Evolutionary conservation across 2,329 filamentous ascomycete species (phyloP).

Genomic region (Aspergillus transmontanensis): DNA sequence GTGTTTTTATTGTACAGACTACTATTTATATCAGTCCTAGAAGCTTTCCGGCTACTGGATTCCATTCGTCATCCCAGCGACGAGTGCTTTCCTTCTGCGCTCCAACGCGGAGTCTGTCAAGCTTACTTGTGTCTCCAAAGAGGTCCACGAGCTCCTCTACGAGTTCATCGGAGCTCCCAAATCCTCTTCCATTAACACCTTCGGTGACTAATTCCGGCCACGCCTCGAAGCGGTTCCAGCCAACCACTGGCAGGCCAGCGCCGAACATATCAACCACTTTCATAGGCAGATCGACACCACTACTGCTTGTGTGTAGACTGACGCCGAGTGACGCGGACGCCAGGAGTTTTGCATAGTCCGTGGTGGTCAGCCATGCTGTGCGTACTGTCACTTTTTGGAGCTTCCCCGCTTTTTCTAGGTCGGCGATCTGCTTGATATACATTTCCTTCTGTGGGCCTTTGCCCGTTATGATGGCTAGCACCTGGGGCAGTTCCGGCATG

Average conservation of each 20-base stretch:
- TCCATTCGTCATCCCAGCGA: constrained; percentile 93
- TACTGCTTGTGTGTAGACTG: constrained; percentile 89
- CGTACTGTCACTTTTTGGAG: constrained; percentile 71
- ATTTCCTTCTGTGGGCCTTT: constrained; percentile 82
- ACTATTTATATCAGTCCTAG: constrained; percentile 53
- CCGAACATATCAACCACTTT: constrained; percentile 99
- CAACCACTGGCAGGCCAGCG: constrained; percentile 84
- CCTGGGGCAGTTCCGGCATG: constrained; percentile 56
- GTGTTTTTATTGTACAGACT: background rate
- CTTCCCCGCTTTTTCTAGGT: constrained; percentile 62
- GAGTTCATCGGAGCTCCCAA: constrained; percentile 71
- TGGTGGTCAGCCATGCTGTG: constrained; percentile 82
- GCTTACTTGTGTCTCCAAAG: constrained; percentile 59
- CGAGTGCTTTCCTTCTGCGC: constrained; percentile 73
- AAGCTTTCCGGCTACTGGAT: constrained; percentile 74
- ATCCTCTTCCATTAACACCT: constrained; percentile 82
- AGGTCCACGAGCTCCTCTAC: constrained; percentile 64
- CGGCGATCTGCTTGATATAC: constrained; percentile 69
- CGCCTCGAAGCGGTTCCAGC: constrained; percentile 82
- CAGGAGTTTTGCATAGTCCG: constrained; percentile 82
- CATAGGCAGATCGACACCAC: constrained; percentile 95
- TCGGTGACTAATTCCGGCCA: constrained; percentile 91
- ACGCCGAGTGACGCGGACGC: constrained; percentile 86
- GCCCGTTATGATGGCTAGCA: constrained; percentile 92
- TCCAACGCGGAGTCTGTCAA: constrained; percentile 66